Conservation (phyloP, 176 grass and related monocot species). For the Phoenix dactylifera region DNA sequence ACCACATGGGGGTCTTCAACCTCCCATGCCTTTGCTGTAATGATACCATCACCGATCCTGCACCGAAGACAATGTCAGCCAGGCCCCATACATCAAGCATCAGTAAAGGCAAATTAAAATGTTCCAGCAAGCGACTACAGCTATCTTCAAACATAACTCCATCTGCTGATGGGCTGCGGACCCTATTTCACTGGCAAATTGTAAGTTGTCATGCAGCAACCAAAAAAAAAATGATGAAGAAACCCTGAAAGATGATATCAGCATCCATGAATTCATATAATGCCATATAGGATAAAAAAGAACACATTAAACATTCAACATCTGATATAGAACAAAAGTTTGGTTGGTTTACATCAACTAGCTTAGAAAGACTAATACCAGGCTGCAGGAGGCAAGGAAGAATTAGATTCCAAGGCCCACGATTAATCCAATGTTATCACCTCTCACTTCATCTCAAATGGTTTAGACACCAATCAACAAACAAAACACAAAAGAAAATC, state of each 20-base stretch:
- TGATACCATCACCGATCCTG: background rate
- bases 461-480: background rate
- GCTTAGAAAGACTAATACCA: background rate
- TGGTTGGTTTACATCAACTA: background rate
- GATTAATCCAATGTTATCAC: background rate
- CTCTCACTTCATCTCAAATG: background rate
- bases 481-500: background rate
- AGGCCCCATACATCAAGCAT: background rate
- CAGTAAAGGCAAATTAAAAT: background rate
- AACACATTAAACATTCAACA: background rate
- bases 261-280: background rate
- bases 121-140: background rate
- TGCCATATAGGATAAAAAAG: background rate
- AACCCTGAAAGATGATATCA: background rate
- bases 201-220: background rate
- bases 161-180: background rate
- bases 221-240: background rate
- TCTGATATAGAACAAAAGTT: background rate
- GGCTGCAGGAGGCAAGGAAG: slow-evolving; percentile 1
- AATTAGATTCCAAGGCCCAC: background rate
- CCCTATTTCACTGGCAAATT: background rate
- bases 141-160: background rate
- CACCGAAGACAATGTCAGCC: background rate
- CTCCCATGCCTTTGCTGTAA: background rate
- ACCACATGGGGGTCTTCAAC: background rate